Evolutionary conservation across 2,329 filamentous ascomycete species (phyloP), one percentile per base, ranked within the genome.

Genomic region (Penicillium sp.): DNA sequence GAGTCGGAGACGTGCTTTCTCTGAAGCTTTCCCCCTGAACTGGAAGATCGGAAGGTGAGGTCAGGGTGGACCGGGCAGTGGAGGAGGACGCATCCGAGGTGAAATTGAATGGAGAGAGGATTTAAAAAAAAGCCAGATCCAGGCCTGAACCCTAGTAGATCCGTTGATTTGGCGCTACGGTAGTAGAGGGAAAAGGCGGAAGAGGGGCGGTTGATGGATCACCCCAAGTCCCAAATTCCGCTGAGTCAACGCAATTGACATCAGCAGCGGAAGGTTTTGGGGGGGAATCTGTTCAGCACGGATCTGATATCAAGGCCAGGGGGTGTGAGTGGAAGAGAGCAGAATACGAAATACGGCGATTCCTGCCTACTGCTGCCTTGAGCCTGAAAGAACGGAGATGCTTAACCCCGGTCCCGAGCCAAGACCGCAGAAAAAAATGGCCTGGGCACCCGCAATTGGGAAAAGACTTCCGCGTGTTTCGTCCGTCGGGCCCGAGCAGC

Each of bases 321-420:
- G 35, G 6, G 35, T 7, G 33, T 35, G 33, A 35, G 11, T 38
- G 37, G 3, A 16, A 38, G 30, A 33, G 30, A 40, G 6, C 40
- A 19, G 22, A 53, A 53, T 53, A 53, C 51, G 51, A 40, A 53
- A 53, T 53, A 53, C 51, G 51, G 37, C 4, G 30, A 33, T 8
- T 6, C 7, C 30, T 52, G 43, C 5, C n/a, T 46, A 38, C 26
- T 63, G 57, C 57, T 69, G 60, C 62, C 65, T 64, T 64, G 59
- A n/a, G 37, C 11, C 8, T 42, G 19, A 37, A 35, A 55, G 51
- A 51, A 59, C 68, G 68, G 68, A 62, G 52, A 6, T 48, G 54
- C 30, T 37, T 55, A 65, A 64, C 42, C 60, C 69, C 69, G 69
- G 64, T 63, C 61, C 65, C 65, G 62, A 58, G 58, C 55, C 51